Evolutionary conservation across 345 rosid genomes (phyloP).

Genomic region (Isatis tinctoria): DNA sequence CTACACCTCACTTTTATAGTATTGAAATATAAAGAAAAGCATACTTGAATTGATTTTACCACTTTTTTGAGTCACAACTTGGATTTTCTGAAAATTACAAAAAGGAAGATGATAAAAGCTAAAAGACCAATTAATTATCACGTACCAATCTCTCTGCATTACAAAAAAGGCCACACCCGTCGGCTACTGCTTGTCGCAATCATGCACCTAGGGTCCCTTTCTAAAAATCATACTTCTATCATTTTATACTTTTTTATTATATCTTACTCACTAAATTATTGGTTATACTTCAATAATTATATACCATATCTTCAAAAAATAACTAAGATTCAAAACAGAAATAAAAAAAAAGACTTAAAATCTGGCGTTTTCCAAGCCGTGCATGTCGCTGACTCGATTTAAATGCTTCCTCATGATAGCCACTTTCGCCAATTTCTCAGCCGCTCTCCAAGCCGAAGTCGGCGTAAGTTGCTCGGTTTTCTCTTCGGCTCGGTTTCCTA

Average conservation of each 20-base stretch:
- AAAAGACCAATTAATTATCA: slow-evolving; percentile 31
- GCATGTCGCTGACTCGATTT: slow-evolving; percentile 94
- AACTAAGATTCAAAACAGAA: not conserved
- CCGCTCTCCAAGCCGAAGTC: slow-evolving; percentile 75
- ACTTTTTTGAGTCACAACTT: slow-evolving; percentile 4
- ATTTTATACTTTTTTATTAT: not conserved
- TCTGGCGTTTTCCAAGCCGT: slow-evolving; percentile 97
- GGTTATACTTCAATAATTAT: not conserved
- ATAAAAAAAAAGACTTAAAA: slow-evolving; percentile 39
- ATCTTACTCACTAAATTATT: slow-evolving; percentile 20
- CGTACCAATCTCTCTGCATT: slow-evolving; percentile 19
- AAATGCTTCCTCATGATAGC: slow-evolving; percentile 91
- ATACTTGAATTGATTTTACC: not conserved
- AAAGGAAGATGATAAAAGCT: slow-evolving; percentile 19
- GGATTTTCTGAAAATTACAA: slow-evolving; percentile 14
- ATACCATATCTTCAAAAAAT: slow-evolving; percentile 21
- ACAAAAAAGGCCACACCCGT: slow-evolving; percentile 33
- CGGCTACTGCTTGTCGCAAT: slow-evolving; percentile 34
- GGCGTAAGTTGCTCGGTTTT: slow-evolving; percentile 76
- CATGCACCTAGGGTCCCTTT: slow-evolving; percentile 18
- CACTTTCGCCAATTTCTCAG: slow-evolving; percentile 86
- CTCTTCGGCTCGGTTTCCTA: slow-evolving; percentile 33
- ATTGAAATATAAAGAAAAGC: not conserved
- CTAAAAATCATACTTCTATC: slow-evolving; percentile 13
- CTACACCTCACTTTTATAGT: not conserved